Conservation (phyloP, 2,329 filamentous ascomycete species). For the Claviceps sp. region DNA sequence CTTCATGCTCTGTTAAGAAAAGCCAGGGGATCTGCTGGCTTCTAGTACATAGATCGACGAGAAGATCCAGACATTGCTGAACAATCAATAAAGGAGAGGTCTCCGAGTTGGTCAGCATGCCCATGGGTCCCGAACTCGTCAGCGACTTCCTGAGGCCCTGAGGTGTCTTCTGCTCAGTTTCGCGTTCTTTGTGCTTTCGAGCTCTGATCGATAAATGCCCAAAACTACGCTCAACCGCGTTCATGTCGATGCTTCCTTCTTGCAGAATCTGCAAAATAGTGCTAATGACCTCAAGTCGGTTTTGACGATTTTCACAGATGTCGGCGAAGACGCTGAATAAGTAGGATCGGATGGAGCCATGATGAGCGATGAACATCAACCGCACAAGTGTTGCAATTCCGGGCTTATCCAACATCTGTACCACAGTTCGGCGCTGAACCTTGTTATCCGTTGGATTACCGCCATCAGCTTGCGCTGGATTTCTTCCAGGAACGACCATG, state of each 20-base stretch:
- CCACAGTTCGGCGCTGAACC: slow-evolving; percentile 62
- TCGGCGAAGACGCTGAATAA: slow-evolving; percentile 81
- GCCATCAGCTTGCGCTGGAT: slow-evolving; percentile 10
- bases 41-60: slow-evolving; percentile 71
- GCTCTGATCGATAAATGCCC: slow-evolving; percentile 83
- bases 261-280: slow-evolving; percentile 87
- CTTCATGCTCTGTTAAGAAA: slow-evolving; percentile 89
- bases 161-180: slow-evolving; percentile 56
- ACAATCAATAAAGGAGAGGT: slow-evolving; percentile 90
- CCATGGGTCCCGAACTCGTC: slow-evolving; percentile 39
- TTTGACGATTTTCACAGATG: slow-evolving; percentile 93
- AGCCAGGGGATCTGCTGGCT: slow-evolving; percentile 81
- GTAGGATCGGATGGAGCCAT: slow-evolving; percentile 70
- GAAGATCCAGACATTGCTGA: slow-evolving; percentile 79
- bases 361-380: slow-evolving; percentile 95
- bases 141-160: slow-evolving; percentile 64
- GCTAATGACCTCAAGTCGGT: slow-evolving; percentile 84
- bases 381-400: slow-evolving; percentile 91
- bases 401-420: slow-evolving; percentile 94
- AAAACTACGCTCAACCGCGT: slow-evolving; percentile 90
- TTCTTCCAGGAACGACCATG: slow-evolving; percentile 13
- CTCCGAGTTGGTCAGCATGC: slow-evolving; percentile 55
- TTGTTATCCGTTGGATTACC: slow-evolving; percentile 43
- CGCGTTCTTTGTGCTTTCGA: slow-evolving; percentile 59
- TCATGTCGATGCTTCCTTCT: slow-evolving; percentile 86